Evolutionary conservation across 169 alveolate genomes (phyloP), one percentile per base, ranked within the genome.

Genomic region (Plasmodium falciparum): DNA sequence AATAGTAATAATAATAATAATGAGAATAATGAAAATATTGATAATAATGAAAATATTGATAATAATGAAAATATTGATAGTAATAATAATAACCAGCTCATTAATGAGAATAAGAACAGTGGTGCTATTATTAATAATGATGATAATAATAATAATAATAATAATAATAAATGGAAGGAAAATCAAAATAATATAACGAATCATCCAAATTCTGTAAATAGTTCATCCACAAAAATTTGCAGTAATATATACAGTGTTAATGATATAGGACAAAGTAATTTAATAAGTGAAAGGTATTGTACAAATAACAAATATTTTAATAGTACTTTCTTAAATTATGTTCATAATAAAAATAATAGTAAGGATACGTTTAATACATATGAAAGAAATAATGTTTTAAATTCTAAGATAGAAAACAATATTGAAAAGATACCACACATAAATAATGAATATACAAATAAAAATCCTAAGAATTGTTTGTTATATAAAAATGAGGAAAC

Each of bases 381-480:
- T 52, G 59, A 61, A 15, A 13, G 33, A n/a, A n/a, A 15, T 3
- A 47, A 5, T n/a, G 50, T 50, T 11, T 61, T 12, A 29, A 26
- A 45, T 8, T 29, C 26, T 22, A 49, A 59, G 43, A 4, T 45
- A 1, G 26, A 15, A 29, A n/a, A 12, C 13, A 45, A 20, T 11
- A 74, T 45, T 22, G 47, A 43, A 9, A 65, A 74, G 17, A 61
- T 39, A 39, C 66, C n/a, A 3, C 62, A 47, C 47, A 20, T 20
- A 20, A 15, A 61, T 45, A 17, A 52, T 52, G 43, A 12, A 45
- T 59, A 39, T 20, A 49, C 61, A 52, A 52, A 74, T 4, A 61
- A 20, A 45, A 74, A 74, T 61, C 63, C 63, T 20, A 61, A 74
- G 33, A 50, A 67, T n/a, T 11, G 6, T 39, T 5, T 7, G 47